These are phyloP conservation scores for Bromus sterilis DNA, from an alignment of 176 grass and related monocot species.

Conservation along the genomic window DNA sequence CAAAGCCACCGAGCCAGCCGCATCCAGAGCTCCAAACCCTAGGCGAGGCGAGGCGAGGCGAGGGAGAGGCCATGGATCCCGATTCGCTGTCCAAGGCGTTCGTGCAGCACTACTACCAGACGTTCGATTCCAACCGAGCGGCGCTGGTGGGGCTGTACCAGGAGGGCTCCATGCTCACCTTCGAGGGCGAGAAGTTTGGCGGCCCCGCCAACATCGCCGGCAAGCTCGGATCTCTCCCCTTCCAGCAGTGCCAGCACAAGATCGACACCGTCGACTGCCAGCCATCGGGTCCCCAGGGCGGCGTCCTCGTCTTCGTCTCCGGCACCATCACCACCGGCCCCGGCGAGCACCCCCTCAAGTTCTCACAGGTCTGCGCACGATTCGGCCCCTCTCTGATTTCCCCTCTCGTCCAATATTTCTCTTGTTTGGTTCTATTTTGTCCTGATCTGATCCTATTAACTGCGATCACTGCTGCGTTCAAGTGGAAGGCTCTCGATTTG, in stretches of 20 bases:
- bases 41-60: background rate
- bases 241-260: conserved; percentile 56
- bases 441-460: background rate
- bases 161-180: conserved; percentile 82
- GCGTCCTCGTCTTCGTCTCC: conserved; percentile 81
- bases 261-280: conserved; percentile 80
- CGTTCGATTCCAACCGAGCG: conserved; percentile 72
- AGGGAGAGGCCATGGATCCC: conserved; percentile 46
- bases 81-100: conserved; percentile 77
- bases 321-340: conserved; percentile 47
- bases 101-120: conserved; percentile 79
- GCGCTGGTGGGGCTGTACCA: conserved; percentile 56
- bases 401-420: too few relatives aligned
- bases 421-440: background rate
- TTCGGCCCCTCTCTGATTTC: background rate
- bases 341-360: conserved; percentile 60
- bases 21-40: conserved; percentile 34
- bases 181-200: conserved; percentile 54
- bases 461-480: background rate
- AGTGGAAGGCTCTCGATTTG: background rate
- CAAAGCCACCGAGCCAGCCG: background rate
- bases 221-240: conserved; percentile 67
- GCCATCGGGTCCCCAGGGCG: conserved; percentile 66
- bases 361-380: conserved; percentile 52
- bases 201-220: conserved; percentile 39